Evolutionary conservation across 805 yeast genomes (phyloP).

Genomic region (Monosporozyma unispora): DNA sequence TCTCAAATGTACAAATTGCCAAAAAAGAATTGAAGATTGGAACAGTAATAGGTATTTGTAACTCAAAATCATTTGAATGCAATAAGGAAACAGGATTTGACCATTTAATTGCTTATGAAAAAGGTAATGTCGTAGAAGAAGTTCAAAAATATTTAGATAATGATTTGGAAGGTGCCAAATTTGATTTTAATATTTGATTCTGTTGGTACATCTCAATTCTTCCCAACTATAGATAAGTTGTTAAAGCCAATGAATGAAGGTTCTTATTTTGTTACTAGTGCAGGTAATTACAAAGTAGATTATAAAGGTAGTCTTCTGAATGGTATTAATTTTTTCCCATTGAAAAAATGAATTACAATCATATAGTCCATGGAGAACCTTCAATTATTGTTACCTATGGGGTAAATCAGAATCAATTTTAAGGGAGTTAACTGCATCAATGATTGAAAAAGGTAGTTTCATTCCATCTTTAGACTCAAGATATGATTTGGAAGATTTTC

Average conservation of each 20-base stretch:
- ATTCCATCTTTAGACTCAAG: constrained; percentile 46
- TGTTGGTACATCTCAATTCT: constrained; percentile 48
- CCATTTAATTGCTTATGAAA: constrained; percentile 48
- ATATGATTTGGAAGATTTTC: constrained; percentile 39
- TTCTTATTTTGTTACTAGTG: constrained; percentile 43
- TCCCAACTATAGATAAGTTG: constrained; percentile 33
- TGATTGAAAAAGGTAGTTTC: constrained; percentile 27
- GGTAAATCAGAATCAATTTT: constrained; percentile 3
- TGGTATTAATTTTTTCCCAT: constrained; percentile 6
- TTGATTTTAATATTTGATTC: constrained; percentile 59
- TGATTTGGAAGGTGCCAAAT: constrained; percentile 33
- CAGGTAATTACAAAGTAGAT: constrained; percentile 42
- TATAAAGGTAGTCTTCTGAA: constrained; percentile 12
- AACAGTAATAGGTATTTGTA: constrained; percentile 49
- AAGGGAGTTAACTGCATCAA: constrained; percentile 16
- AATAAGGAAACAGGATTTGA: constrained; percentile 50
- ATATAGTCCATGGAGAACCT: constrained; percentile 21
- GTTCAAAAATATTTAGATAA: constrained; percentile 25
- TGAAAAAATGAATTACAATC: constrained; percentile 10
- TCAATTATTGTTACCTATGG: constrained; percentile 24
- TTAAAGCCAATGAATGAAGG: constrained; percentile 41
- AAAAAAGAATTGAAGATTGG: constrained; percentile 38
- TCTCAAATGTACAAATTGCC: constrained; percentile 53
- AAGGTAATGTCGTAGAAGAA: constrained; percentile 33
- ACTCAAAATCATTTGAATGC: constrained; percentile 37